Evolutionary conservation across 371 early-diverging fungal genomes (phyloP), one percentile per base, ranked within the genome.

Genomic region (Mortierella sp.): DNA sequence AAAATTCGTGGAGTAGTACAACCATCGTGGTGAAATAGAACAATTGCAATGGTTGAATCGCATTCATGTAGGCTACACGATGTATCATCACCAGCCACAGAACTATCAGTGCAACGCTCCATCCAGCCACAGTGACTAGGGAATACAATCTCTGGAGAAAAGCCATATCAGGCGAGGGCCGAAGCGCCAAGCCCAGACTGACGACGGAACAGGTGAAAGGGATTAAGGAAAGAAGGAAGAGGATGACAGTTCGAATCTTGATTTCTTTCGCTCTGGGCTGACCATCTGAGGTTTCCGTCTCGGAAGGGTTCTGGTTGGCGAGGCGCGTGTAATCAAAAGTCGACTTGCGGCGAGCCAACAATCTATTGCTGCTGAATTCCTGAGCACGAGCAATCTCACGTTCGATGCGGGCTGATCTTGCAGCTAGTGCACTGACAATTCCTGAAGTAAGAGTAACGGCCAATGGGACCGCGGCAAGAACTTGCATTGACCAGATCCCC

Each of bases 11-110:
- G n/a, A 69, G 28, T n/a, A 69, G 31, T 3, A 61, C 51, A 17
- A 17, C 43, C 4, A 64, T 6, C 5, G 64, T 56, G 21, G 70
- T 15, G 41, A 65, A 37, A 37, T 69, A 76, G 41, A 76, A 76
- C 76, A 70, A 76, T 24, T 76, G 76, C 34, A 69, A 26, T 17
- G 76, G 62, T 43, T 76, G 69, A 41, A 76, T 69, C 6, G 65
- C 76, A 27, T 43, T 32, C 58, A 31, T 50, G 39, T 52, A 64
- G 2, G 44, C 52, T 50, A 76, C 28, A 4, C 65, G 64, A 56
- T 56, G 76, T 21, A 65, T 64, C 41, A 76, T 50, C 17, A 76
- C 57, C 2, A 46, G 49, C n/a, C 69, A 19, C 11, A 64, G 42
- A n/a, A 50, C 27, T 24, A 23, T 12, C 46, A 56, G 31, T 21